Percentiles rank a stretch among this genome's conserved stretches.
These are phyloP conservation scores for Coemansia sp. DNA, from an alignment of 192 early-diverging fungal genomes.

Conservation along the genomic window DNA sequence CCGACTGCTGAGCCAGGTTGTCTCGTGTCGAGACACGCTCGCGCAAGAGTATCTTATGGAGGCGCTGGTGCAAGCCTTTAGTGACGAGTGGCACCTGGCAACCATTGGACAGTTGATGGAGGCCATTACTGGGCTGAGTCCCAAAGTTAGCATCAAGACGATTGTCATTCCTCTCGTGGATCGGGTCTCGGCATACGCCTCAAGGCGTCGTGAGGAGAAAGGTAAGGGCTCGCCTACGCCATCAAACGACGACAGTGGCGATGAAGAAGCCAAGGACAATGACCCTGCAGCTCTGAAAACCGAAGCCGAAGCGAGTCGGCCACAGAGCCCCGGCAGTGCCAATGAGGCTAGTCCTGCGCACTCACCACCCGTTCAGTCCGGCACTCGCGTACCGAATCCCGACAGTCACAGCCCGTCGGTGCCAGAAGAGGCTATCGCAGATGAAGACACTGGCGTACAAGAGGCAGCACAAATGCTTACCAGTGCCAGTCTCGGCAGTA, in stretches of 20 bases:
- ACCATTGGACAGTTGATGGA: slow-evolving; percentile 86
- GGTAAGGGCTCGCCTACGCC: slow-evolving; percentile 33
- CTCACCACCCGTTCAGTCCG: not conserved
- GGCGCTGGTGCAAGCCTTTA: slow-evolving; percentile 97
- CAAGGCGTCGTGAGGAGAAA: slow-evolving; percentile 67
- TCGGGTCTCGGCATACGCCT: slow-evolving; percentile 88
- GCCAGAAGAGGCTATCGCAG: slow-evolving; percentile 1
- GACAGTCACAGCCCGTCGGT: not conserved
- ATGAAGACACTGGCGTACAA: not conserved
- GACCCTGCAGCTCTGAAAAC: not conserved
- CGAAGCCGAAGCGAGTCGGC: not conserved
- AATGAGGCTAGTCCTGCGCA: not conserved
- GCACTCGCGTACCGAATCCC: not conserved
- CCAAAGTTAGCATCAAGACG: slow-evolving; percentile 92
- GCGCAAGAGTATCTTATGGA: slow-evolving; percentile 99
- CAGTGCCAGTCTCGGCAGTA: not conserved
- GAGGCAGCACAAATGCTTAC: not conserved
- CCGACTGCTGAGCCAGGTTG: slow-evolving; percentile 90
- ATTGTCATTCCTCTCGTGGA: slow-evolving; percentile 96
- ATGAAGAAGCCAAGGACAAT: not conserved
- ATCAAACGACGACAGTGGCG: not conserved
- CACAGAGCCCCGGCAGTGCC: not conserved
- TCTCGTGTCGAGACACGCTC: slow-evolving; percentile 94
- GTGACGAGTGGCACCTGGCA: slow-evolving; percentile 93
- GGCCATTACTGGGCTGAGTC: slow-evolving; percentile 86